Evolutionary conservation across 768 basidiomycete genomes (phyloP).

Genomic region (Lentinula detonsa): DNA sequence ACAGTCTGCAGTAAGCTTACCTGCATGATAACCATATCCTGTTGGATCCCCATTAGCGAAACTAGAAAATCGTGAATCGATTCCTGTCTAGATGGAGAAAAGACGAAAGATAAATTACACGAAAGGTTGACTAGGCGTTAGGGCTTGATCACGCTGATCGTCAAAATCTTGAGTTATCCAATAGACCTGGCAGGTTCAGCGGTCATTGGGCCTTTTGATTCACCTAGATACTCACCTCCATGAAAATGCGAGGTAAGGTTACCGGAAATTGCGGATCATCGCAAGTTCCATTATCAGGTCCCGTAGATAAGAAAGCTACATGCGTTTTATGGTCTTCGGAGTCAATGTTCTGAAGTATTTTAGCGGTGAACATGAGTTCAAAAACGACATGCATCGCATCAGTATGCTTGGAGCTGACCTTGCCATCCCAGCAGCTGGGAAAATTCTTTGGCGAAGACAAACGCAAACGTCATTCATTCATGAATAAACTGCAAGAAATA

Average conservation of each 20-base stretch:
- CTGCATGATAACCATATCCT: constrained; percentile 30
- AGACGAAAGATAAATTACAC: constrained; percentile 12
- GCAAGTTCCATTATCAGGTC: constrained; percentile 35
- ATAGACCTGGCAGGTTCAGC: constrained; percentile 14
- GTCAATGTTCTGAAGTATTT: constrained; percentile 25
- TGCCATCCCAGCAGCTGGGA: constrained; percentile 32
- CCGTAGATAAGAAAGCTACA: constrained; percentile 31
- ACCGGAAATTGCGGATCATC: constrained; percentile 27
- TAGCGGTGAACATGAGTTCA: neutral
- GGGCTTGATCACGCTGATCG: constrained; percentile 15
- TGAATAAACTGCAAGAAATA: neutral
- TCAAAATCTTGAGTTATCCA: constrained; percentile 21
- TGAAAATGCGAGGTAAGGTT: constrained; percentile 36
- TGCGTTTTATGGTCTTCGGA: constrained; percentile 34
- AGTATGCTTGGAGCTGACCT: constrained; percentile 10
- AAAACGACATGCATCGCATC: neutral
- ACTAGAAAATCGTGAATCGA: constrained; percentile 2
- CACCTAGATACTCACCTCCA: constrained; percentile 23
- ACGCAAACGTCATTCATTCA: neutral
- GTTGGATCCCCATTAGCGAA: constrained; percentile 38
- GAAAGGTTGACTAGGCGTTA: constrained; percentile 24
- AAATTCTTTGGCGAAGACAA: constrained; percentile 12
- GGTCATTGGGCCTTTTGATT: neutral
- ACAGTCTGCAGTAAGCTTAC: neutral
- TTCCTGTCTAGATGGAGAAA: neutral